Percentiles rank a stretch among this genome's conserved stretches.
These are phyloP conservation scores for Verticillium tricorpus DNA, from an alignment of 2,329 filamentous ascomycete genomes.

Conservation along the genomic window DNA sequence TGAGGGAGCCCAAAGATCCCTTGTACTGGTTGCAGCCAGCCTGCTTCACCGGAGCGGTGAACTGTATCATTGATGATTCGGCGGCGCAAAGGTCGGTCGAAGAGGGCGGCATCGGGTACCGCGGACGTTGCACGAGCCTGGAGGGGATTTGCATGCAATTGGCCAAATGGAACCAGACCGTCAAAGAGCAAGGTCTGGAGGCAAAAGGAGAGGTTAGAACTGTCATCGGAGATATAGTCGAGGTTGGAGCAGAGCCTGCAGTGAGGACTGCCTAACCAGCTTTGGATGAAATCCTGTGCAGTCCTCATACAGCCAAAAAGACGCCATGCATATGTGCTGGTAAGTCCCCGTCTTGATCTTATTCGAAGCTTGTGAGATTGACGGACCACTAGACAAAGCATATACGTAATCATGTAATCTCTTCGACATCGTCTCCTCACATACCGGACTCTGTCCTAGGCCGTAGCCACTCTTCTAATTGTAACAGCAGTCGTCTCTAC, in stretches of 20 bases:
- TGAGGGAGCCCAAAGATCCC: constrained; percentile 27
- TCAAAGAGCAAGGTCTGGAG: constrained; percentile 1
- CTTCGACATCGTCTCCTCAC: too few relatives aligned
- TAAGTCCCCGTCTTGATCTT: too few relatives aligned
- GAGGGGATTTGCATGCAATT: constrained; percentile 37
- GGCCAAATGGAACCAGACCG: constrained; percentile 31
- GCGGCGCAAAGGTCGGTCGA: constrained; percentile 28
- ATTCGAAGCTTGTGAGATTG: too few relatives aligned
- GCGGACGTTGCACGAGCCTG: constrained; percentile 28
- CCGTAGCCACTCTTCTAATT: too few relatives aligned
- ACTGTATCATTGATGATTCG: constrained; percentile 31
- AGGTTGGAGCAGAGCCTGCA: constrained; percentile 9
- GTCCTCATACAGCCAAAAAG: too few relatives aligned
- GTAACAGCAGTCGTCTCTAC: too few relatives aligned
- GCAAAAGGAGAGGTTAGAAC: constrained; percentile 1
- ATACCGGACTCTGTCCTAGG: too few relatives aligned
- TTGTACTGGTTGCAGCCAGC: constrained; percentile 35
- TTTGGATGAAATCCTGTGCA: too few relatives aligned
- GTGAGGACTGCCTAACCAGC: constrained; percentile 5
- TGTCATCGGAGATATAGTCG: constrained; percentile 7
- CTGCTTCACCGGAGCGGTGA: constrained; percentile 28
- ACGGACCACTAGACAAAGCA: too few relatives aligned
- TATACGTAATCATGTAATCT: too few relatives aligned
- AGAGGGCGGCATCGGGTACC: constrained; percentile 38
- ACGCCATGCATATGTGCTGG: too few relatives aligned